Conservation (phyloP, 2,329 filamentous ascomycete species). For the Juglanconis sp. region DNA sequence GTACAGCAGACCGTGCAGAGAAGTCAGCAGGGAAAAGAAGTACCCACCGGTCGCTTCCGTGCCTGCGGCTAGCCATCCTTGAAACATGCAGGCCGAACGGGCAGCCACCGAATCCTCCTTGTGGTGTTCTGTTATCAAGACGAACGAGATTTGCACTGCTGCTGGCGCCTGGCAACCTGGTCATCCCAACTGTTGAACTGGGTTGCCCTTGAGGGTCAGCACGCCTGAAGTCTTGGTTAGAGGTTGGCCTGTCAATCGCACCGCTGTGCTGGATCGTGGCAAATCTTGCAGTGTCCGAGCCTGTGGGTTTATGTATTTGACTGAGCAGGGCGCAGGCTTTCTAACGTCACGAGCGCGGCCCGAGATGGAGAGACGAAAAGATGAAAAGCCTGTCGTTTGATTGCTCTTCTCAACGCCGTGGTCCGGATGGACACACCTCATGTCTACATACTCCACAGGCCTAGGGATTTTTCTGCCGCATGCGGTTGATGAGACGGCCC, state of each 20-base stretch:
- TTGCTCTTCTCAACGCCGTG: background rate
- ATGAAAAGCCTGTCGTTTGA: background rate
- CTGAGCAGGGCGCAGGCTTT: background rate
- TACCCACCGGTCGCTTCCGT: conserved; percentile 12
- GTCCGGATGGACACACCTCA: background rate
- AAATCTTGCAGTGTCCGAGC: background rate
- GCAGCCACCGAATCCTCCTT: conserved; percentile 15
- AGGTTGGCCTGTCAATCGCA: background rate
- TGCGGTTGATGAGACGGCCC: conserved; percentile 2
- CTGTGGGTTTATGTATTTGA: background rate
- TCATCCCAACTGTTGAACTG: background rate
- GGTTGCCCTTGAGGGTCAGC: background rate
- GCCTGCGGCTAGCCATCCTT: conserved; percentile 2
- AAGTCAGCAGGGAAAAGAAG: background rate
- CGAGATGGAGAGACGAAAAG: background rate
- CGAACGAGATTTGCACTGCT: too few species aligned
- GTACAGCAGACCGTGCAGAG: background rate
- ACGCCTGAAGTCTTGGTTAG: background rate
- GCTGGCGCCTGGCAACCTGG: background rate
- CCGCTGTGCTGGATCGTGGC: background rate
- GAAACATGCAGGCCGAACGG: conserved; percentile 6
- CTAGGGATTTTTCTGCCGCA: conserved; percentile 5
- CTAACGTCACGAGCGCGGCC: background rate
- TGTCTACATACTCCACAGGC: background rate
- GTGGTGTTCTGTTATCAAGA: background rate